These are phyloP conservation scores for Solanum etuberosum DNA, from an alignment of 257 asterid genomes.

Conservation along the genomic window DNA sequence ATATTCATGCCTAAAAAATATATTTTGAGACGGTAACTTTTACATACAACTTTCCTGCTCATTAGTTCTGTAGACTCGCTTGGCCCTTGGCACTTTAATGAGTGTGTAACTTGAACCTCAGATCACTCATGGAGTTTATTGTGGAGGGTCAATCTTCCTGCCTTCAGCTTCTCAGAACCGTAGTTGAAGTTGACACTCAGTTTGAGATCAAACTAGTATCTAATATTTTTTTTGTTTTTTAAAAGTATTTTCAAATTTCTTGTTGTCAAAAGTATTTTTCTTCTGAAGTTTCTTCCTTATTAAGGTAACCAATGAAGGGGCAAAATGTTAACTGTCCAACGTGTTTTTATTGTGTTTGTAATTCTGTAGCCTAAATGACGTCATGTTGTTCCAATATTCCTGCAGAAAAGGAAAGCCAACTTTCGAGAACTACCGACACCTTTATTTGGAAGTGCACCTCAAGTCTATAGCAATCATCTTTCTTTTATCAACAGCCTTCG, in stretches of 20 bases:
- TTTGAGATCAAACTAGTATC: neutral
- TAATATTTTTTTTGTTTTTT: neutral
- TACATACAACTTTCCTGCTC: neutral
- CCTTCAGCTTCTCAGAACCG: neutral
- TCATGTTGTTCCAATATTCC: neutral
- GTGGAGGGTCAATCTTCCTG: neutral
- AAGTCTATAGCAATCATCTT: neutral
- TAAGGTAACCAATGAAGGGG: neutral
- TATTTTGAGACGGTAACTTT: neutral
- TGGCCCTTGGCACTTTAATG: neutral
- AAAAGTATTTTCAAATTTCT: neutral
- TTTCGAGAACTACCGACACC: neutral
- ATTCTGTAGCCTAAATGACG: neutral
- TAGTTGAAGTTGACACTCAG: neutral
- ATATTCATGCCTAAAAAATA: neutral
- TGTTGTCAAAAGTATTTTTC: neutral
- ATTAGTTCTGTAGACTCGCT: neutral
- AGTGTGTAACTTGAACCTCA: neutral
- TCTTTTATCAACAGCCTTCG: neutral
- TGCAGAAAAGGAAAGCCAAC: conserved; percentile 12
- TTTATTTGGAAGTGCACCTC: neutral
- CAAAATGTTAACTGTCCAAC: neutral
- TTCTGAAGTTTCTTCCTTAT: neutral
- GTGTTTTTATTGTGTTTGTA: neutral
- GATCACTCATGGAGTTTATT: neutral